phyloP scores from a whole-genome alignment of 169 alveolate genomes.

The Eimeria tenella region DNA sequence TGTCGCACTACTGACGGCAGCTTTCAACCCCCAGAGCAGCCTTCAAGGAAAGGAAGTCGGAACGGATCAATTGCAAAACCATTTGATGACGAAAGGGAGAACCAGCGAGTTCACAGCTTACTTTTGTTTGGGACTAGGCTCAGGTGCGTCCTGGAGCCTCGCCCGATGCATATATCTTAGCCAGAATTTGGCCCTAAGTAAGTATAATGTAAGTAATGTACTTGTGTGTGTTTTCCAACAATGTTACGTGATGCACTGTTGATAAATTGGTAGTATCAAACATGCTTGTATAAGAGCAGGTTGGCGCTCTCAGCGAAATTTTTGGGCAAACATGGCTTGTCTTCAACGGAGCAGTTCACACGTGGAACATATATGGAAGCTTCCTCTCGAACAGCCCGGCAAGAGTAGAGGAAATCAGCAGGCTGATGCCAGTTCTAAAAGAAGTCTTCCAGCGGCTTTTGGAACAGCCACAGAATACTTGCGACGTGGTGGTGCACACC shows the following conservation, averaged over 20 bases:
- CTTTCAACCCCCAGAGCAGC: slow-evolving; percentile 8
- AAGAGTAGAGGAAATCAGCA: background rate
- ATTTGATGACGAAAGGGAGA: background rate
- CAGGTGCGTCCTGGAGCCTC: slow-evolving; percentile 2
- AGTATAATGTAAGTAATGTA: no score
- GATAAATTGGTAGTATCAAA: no score
- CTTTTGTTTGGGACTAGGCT: slow-evolving; percentile 56
- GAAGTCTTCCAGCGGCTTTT: slow-evolving; percentile 58
- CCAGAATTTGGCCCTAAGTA: background rate
- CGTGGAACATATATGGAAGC: slow-evolving; percentile 62
- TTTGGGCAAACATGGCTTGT: slow-evolving; percentile 70
- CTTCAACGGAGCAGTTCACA: slow-evolving; percentile 62
- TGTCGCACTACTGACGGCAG: slow-evolving; percentile 16
- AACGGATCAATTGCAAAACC: slow-evolving; percentile 10
- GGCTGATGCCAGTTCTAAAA: slow-evolving; percentile 50
- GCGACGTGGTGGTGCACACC: slow-evolving; percentile 41
- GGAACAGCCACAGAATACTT: slow-evolving; percentile 46
- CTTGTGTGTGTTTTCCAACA: no score
- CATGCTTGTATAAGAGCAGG: background rate
- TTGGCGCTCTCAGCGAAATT: slow-evolving; percentile 42
- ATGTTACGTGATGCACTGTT: no score
- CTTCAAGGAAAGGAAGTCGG: background rate
- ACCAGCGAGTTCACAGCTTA: slow-evolving; percentile 26
- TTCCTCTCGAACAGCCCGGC: slow-evolving; percentile 6
- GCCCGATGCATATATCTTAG: background rate